Evolutionary conservation across 768 basidiomycete species (phyloP), one percentile per base, ranked within the genome.

Genomic region (Rossbeevera mucosa): DNA sequence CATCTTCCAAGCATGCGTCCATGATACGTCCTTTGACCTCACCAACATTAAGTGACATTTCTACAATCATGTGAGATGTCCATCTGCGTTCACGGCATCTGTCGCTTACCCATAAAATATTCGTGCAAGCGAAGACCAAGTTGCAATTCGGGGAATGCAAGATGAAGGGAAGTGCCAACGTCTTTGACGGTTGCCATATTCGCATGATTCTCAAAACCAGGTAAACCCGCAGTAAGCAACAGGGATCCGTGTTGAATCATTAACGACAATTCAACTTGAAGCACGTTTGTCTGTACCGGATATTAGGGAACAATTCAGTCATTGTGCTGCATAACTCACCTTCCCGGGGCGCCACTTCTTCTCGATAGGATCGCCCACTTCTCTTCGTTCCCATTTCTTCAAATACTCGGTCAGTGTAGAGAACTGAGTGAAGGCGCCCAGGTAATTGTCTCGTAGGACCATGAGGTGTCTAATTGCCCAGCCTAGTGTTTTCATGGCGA

Each of bases 401-500:
- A 92, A 72, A 65, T 92, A 95, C 72, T 98, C 95, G 20, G 78
- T 80, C 38, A 92, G 75, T 0, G 91, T 96, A 3, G 86, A 85
- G 61, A 94, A 97, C 59, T 95, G 89, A 2, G 93, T 96, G 69
- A 96, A 98, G 5, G 82, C 78, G 11, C 95, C 95, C 46, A 97
- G 83, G 69, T 98, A 98, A 69, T 97, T 97, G 62, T 95, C 92
- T 43, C 88, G 83, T 52, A 96, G 63, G 36, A 86, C 82, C 83
- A 98, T 88, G 58, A 95, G 77, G 63, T 92, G 85, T 31, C 94
- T 83, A 54, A 94, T 80, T 2, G 84, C 83, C 94, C 94, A 96
- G 21, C 93, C 94, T 48, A 92, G 71, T 2, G 77, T 74, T 65
- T 86, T 88, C 71, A 85, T 86, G 8, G 80, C 71, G 29, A 83